These are phyloP conservation scores for Cyphellophora europaea DNA, from an alignment of 2,329 filamentous ascomycete species.

Conservation along the genomic window DNA sequence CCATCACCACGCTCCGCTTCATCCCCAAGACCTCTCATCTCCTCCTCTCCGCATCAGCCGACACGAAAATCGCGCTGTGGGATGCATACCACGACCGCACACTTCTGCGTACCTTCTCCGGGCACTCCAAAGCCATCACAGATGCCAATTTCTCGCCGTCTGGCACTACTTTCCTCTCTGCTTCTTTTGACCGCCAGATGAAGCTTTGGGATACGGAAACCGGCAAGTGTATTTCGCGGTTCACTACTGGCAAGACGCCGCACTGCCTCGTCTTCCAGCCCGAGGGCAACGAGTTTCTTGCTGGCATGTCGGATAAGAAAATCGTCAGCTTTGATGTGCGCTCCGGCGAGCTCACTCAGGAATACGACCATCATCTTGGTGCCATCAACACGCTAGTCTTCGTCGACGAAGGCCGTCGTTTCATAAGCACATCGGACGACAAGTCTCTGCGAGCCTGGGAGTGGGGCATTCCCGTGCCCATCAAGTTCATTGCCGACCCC, in stretches of 20 bases:
- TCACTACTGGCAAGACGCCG: conserved; percentile 88
- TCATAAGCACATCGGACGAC: conserved; percentile 97
- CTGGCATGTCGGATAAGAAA: conserved; percentile 97
- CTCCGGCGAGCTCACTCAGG: conserved; percentile 74
- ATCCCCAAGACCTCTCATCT: conserved; percentile 83
- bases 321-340: conserved; percentile 94
- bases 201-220: conserved; percentile 98
- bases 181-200: conserved; percentile 89
- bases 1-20: conserved; percentile 82
- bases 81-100: conserved; percentile 87
- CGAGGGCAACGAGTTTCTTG: conserved; percentile 79
- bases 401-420: conserved; percentile 85
- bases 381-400: conserved; percentile 97
- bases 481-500: conserved; percentile 95
- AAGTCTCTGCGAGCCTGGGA: conserved; percentile 96
- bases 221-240: conserved; percentile 76
- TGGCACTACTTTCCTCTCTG: conserved; percentile 79
- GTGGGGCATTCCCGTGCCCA: conserved; percentile 94
- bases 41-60: conserved; percentile 79
- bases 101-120: conserved; percentile 80
- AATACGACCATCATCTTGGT: conserved; percentile 97
- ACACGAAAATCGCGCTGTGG: conserved; percentile 86
- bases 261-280: conserved; percentile 95
- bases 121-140: conserved; percentile 81
- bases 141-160: conserved; percentile 78